Conservation (phyloP, 805 yeast genomes). For the Starmerella apis region DNA sequence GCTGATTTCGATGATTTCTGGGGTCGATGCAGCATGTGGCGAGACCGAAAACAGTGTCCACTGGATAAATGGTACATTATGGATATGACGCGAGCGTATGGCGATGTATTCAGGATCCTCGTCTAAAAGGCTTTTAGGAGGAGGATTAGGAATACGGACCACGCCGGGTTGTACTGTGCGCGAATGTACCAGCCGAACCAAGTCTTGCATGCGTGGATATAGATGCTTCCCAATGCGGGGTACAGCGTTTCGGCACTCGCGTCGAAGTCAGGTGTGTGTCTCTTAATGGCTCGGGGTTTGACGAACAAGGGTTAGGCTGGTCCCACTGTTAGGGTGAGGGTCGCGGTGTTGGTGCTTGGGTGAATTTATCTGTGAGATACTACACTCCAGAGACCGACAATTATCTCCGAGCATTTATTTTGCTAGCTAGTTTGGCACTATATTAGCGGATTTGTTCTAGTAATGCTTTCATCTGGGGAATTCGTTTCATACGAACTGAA, state of each 20-base stretch:
- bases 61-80: constrained; percentile 12
- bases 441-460: too few relatives aligned
- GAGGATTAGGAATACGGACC: neutral
- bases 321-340: neutral
- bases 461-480: too few relatives aligned
- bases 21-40: neutral
- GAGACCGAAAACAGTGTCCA: constrained; percentile 16
- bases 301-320: constrained; percentile 4
- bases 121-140: neutral
- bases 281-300: neutral
- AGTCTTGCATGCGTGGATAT: neutral
- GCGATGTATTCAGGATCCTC: constrained; percentile 11
- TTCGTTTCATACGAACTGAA: too few relatives aligned
- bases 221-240: neutral
- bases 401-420: too few relatives aligned
- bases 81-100: constrained; percentile 12
- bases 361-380: too few relatives aligned
- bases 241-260: constrained; percentile 5
- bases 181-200: neutral
- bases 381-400: too few relatives aligned
- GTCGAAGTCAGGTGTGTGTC: constrained; percentile 2
- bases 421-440: too few relatives aligned
- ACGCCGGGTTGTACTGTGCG: constrained; percentile 8
- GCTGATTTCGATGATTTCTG: constrained; percentile 1
- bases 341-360: neutral